Base-by-base conservation (phyloP, 345 rosid species). In the Eucalyptus leucophloia region DNA sequence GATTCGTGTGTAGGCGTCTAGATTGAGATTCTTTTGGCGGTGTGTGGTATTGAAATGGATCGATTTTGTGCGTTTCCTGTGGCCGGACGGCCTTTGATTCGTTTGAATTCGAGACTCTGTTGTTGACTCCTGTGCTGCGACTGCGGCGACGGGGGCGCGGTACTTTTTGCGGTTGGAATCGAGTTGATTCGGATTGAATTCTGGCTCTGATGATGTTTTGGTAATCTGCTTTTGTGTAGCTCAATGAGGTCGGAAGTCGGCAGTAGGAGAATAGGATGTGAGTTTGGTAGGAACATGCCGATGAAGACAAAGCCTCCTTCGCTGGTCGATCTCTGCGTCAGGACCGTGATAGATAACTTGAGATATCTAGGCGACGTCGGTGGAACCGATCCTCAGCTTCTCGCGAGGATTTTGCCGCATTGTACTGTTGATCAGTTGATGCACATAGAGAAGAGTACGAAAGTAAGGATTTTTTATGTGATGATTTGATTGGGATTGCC, bases 291-390 rank as follows among this genome's bases (percentile, higher is more conserved):
- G 42, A 77, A 77, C 85, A 88, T 83, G 90, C 50, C 15, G 19
- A 13, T 40, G 62, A 65, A 40, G 58, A 91, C 88, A 91, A 86
- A 91, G 90, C 92, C 95, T 69, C 98, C 96, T 50, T 95, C 98
- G 6, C 92, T 98, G 93, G 95, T 97, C 50, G 99, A 97, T 89
- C 98, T 98, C 60, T 97, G 98, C 87, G 91, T 98, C 45, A 80
- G 90, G 88, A 91, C 90, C 28, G 97, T 95, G 5, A 94, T 96
- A 62, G 93, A 90, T 86, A 94, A 98, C 89, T 88, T 95, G 40
- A 91, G 94, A 88, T 95, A 95, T 87, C 94, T 98, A 26, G 99
- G 98, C 12, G 98, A 98, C 92, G 98, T 97, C 87, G 98, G 99
- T 4, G 98, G 94, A 32, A 95, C 96, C 21, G 99, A 97, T 90